These are phyloP conservation scores for Quercus phellos DNA, from an alignment of 331 rosid species.

Conservation along the genomic window DNA sequence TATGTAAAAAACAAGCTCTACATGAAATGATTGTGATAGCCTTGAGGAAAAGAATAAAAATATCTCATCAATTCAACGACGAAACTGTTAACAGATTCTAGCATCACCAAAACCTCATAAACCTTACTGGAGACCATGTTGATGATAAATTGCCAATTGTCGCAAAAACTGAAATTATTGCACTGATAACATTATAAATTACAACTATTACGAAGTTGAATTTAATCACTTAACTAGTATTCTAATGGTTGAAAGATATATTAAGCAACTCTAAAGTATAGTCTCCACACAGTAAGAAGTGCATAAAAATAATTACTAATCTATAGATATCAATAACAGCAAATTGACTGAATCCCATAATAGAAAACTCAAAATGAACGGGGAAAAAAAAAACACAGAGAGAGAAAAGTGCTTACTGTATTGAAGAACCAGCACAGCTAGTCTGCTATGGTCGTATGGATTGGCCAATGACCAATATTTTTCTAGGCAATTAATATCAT, in stretches of 20 bases:
- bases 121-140: background rate
- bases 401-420: constrained; percentile 2
- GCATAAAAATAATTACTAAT: background rate
- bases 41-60: no score
- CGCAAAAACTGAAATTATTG: no score
- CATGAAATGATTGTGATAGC: background rate
- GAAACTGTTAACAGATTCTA: background rate
- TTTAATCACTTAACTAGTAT: no score
- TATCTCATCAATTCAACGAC: background rate
- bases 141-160: no score
- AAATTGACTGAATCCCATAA: background rate
- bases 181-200: background rate
- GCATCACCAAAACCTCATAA: background rate
- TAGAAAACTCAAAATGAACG: background rate
- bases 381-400: background rate
- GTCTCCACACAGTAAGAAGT: background rate
- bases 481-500: constrained; percentile 7
- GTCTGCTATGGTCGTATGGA: constrained; percentile 9
- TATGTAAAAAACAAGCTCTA: background rate
- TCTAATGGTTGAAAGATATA: background rate
- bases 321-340: background rate
- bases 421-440: constrained; percentile 13
- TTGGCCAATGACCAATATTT: constrained; percentile 19
- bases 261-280: background rate
- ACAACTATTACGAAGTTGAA: no score